Evolutionary conservation across 2,329 filamentous ascomycete species (phyloP).

Genomic region (Venturia carpophila): DNA sequence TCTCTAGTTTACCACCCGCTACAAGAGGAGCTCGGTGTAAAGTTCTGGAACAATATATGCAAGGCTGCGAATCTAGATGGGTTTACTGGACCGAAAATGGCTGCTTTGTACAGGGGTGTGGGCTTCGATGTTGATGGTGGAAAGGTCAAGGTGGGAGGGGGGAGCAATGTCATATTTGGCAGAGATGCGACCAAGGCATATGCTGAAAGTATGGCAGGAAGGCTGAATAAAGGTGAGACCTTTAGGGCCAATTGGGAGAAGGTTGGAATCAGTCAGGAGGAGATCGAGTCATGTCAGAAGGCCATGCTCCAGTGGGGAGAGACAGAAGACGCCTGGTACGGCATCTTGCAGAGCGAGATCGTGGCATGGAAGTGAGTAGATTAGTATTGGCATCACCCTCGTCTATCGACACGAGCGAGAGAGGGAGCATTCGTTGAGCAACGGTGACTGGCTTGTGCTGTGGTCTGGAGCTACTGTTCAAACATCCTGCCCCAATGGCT

Average conservation of each 20-base stretch:
- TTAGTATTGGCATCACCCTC: background rate
- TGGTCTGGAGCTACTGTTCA: slow-evolving; percentile 21
- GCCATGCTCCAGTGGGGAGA: slow-evolving; percentile 7
- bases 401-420: background rate
- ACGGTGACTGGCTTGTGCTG: background rate
- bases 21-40: slow-evolving; percentile 1
- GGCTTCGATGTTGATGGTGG: slow-evolving; percentile 17
- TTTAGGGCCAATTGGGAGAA: slow-evolving; percentile 13
- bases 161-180: background rate
- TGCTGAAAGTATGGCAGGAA: slow-evolving; percentile 1
- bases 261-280: slow-evolving; percentile 14
- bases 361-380: slow-evolving; percentile 13
- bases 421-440: background rate
- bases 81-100: background rate
- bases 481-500: slow-evolving; percentile 32
- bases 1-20: background rate
- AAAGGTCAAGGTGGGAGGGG: slow-evolving; percentile 13
- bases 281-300: slow-evolving; percentile 1
- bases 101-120: background rate
- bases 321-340: slow-evolving; percentile 16
- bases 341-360: slow-evolving; percentile 15
- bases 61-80: background rate
- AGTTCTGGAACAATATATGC: background rate
- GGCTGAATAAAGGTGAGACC: slow-evolving; percentile 3
- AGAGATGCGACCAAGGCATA: background rate